A percentile compares a stretch with the other conserved stretches of the same genome.
phyloP scores from a whole-genome alignment of 495 filamentous ascomycete genomes.

The Penicillium psychrofluorescens region DNA sequence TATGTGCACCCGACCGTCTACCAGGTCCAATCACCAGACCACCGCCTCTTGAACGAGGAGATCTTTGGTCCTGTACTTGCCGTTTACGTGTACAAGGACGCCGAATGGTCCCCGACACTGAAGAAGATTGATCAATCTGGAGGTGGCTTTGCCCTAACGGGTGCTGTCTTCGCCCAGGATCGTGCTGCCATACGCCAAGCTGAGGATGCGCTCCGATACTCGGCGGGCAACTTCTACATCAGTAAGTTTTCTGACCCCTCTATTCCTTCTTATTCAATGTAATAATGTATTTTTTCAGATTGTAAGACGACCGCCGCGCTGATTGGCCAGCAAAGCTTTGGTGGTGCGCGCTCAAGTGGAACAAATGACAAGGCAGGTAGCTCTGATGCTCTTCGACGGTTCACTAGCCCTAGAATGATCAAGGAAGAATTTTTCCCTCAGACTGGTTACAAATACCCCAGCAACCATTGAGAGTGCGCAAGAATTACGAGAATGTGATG shows the following conservation, averaged over 20 bases:
- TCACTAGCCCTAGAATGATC: constrained; percentile 65
- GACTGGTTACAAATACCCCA: constrained; percentile 59
- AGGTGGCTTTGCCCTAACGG: constrained; percentile 68
- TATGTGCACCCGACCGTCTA: constrained; percentile 72
- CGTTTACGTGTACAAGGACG: constrained; percentile 66
- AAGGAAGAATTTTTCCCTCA: constrained; percentile 72
- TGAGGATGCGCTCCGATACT: constrained; percentile 65
- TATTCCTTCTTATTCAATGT: neutral
- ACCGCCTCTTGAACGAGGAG: constrained; percentile 62
- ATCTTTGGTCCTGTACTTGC: constrained; percentile 71
- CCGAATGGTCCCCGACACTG: constrained; percentile 45
- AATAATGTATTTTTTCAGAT: constrained; percentile 26
- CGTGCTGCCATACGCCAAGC: constrained; percentile 58
- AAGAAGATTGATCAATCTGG: constrained; percentile 47
- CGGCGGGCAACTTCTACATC: constrained; percentile 83
- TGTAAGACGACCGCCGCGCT: constrained; percentile 79
- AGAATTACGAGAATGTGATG: no score
- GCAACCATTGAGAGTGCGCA: constrained; percentile 39
- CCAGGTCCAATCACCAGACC: constrained; percentile 49
- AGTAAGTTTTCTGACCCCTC: constrained; percentile 31
- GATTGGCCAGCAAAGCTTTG: constrained; percentile 78
- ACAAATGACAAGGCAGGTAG: constrained; percentile 82
- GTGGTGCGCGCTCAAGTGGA: constrained; percentile 65
- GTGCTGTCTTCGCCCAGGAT: constrained; percentile 68
- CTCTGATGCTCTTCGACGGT: constrained; percentile 55